phyloP scores from a whole-genome alignment of 352 stramenopile species.

The Phytophthora vignae region DNA sequence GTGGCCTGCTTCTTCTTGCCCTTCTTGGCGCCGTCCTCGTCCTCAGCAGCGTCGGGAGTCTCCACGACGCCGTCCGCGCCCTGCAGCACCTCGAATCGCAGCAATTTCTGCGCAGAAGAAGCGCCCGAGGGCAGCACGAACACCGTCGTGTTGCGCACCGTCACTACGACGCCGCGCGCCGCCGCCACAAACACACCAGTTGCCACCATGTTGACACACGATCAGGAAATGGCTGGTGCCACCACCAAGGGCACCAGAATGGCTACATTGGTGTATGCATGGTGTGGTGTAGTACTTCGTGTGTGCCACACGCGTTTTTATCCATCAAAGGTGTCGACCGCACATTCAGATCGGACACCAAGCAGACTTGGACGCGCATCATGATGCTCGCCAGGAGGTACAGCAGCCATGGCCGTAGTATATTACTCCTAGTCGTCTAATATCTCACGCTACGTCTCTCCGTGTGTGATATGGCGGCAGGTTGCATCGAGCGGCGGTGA shows the following conservation, averaged over 20 bases:
- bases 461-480: conserved; percentile 8
- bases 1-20: conserved; percentile 41
- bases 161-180: conserved; percentile 47
- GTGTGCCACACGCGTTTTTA: not conserved
- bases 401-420: not conserved
- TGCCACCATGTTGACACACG: conserved; percentile 48
- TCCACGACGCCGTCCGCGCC: conserved; percentile 31
- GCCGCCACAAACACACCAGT: conserved; percentile 59
- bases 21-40: conserved; percentile 30
- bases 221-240: conserved; percentile 29
- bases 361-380: conserved; percentile 14
- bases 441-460: not conserved
- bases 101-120: conserved; percentile 18
- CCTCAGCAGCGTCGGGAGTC: not conserved
- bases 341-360: conserved; percentile 22
- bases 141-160: conserved; percentile 67
- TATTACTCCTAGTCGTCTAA: too few relatives aligned
- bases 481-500: conserved; percentile 20
- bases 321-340: conserved; percentile 25
- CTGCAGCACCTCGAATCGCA: conserved; percentile 61
- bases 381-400: conserved; percentile 46
- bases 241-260: not conserved
- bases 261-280: conserved; percentile 21
- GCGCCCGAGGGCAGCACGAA: conserved; percentile 51
- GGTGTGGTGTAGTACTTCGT: not conserved